Base-by-base conservation (phyloP, 345 rosid species). In the Aethionema arabicum region DNA sequence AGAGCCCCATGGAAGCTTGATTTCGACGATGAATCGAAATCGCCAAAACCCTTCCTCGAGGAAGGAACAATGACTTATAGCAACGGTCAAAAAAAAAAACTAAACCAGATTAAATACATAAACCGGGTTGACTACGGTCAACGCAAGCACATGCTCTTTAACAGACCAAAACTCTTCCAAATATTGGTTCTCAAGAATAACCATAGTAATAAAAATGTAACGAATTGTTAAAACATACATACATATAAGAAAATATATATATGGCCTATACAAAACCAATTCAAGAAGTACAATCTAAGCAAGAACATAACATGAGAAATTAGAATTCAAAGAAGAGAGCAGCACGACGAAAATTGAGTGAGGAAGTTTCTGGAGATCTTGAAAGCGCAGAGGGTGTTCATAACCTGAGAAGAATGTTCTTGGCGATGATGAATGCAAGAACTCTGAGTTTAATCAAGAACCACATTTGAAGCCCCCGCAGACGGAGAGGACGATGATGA, bases 401-500 rank as follows among this genome's bases (percentile, higher is more conserved):
- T 52, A 52, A 40, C 41, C 67, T 5, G 9, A n/a, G 27, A 32
- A 10, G 65, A 32, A 62, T 48, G 68, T 41, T 56, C 29, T 39
- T n/a, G n/a, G n/a, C n/a, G n/a, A n/a, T n/a, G n/a, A n/a, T n/a
- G n/a, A n/a, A n/a, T n/a, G n/a, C n/a, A n/a, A n/a, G n/a, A n/a
- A n/a, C n/a, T n/a, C n/a, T n/a, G n/a, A n/a, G n/a, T n/a, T n/a
- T n/a, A n/a, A n/a, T n/a, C n/a, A n/a, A n/a, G n/a, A 73, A 21
- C 39, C 67, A 57, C 99, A 93, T 0, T 78, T 84, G 87, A 93
- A 87, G n/a, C 97, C 96, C 33, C 72, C 95, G 67, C 99, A 93
- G 46, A 93, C 42, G 0, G 99, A 90, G 37, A 93, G 73, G 42
- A 87, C 3, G 42, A 90, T 80, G 73, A 90, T 70, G 47, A 93